Evolutionary conservation across 2,329 filamentous ascomycete species (phyloP).

Genomic region (Diaporthe citrichinensis): DNA sequence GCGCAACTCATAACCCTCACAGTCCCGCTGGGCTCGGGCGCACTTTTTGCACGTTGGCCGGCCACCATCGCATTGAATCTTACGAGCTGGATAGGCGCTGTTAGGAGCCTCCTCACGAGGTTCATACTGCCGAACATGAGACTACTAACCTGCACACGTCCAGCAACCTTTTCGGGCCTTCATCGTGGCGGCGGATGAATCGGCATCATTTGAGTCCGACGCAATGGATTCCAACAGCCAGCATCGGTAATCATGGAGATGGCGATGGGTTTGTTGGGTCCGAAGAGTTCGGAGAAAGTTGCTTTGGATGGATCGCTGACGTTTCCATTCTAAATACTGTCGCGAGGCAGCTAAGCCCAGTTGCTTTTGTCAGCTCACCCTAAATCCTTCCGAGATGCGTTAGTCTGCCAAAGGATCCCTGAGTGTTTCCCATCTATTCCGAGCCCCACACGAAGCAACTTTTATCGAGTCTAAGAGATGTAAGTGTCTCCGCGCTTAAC

Average conservation of each 20-base stretch:
- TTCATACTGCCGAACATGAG: background rate
- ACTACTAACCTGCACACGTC: conserved; percentile 14
- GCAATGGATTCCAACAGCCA: too few relatives aligned
- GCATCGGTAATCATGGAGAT: background rate
- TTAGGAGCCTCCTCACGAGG: background rate
- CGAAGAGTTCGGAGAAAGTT: conserved; percentile 22
- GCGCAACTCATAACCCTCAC: conserved; percentile 1
- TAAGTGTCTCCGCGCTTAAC: background rate
- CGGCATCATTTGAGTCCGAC: background rate
- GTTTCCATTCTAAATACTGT: background rate
- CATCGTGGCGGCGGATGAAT: background rate
- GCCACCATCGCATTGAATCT: conserved; percentile 11
- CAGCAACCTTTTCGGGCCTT: conserved; percentile 20
- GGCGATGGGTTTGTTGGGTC: too few relatives aligned
- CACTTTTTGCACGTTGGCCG: background rate
- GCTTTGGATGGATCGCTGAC: conserved; percentile 11
- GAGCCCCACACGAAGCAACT: conserved; percentile 17
- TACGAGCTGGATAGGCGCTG: background rate
- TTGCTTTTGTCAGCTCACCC: conserved; percentile 9
- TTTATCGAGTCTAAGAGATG: conserved; percentile 18
- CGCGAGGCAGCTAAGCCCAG: background rate
- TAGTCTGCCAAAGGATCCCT: background rate
- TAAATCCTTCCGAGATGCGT: conserved; percentile 8
- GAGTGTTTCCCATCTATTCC: background rate
- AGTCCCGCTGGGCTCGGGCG: background rate